Conservation (phyloP, 164 flowering plant species). For the Warburgia ugandensis region DNA sequence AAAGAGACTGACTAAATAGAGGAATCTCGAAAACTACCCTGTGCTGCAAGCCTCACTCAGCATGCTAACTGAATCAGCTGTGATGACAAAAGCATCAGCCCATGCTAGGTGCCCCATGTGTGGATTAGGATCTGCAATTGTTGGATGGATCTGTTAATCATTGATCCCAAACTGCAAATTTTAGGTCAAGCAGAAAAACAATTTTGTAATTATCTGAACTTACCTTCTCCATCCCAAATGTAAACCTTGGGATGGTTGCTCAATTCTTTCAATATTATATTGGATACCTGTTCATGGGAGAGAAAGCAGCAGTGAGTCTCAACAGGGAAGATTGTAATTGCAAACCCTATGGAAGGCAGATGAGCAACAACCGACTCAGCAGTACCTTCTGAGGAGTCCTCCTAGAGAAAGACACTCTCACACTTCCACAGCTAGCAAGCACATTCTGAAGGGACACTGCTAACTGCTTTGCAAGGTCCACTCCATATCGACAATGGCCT, state of each 20-base stretch:
- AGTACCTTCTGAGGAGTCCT: slow-evolving; percentile 85
- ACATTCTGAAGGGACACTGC: slow-evolving; percentile 41
- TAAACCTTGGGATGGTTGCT: slow-evolving; percentile 66
- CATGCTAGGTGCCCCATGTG: slow-evolving; percentile 93
- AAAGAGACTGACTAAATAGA: not conserved
- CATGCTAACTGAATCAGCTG: slow-evolving; percentile 96
- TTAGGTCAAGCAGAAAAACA: no score
- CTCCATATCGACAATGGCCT: slow-evolving; percentile 84
- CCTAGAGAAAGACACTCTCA: slow-evolving; percentile 77
- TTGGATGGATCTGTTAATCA: not conserved
- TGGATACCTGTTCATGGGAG: slow-evolving; percentile 42
- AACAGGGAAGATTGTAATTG: not conserved
- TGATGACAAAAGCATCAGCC: slow-evolving; percentile 94
- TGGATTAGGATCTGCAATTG: slow-evolving; percentile 71
- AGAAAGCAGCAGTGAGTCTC: slow-evolving; percentile 5
- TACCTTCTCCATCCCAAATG: slow-evolving; percentile 92
- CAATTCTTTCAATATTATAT: slow-evolving; percentile 51
- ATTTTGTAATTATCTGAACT: slow-evolving; percentile 4
- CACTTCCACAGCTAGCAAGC: slow-evolving; percentile 76
- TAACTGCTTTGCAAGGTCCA: slow-evolving; percentile 75
- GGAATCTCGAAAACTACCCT: slow-evolving; percentile 47
- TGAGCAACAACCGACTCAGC: not conserved
- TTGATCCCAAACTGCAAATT: slow-evolving; percentile 1
- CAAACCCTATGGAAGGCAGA: not conserved
- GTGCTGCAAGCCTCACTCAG: slow-evolving; percentile 98